These are phyloP conservation scores for Helminthosporium solani DNA, from an alignment of 2,329 filamentous ascomycete species.

Conservation along the genomic window DNA sequence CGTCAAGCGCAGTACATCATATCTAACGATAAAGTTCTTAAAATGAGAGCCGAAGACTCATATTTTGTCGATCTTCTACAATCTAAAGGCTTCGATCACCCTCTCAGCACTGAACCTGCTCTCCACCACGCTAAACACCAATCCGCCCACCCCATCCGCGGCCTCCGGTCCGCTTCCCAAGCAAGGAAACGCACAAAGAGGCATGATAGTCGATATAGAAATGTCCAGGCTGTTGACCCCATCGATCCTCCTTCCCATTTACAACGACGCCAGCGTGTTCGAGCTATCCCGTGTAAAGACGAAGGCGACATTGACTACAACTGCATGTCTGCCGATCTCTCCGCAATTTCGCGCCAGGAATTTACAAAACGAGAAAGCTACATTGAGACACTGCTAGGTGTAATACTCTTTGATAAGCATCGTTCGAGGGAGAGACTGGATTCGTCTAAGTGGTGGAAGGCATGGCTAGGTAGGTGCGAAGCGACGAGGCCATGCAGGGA, in stretches of 20 bases:
- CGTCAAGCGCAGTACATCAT: background rate
- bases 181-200: background rate
- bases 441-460: background rate
- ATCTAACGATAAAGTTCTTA: background rate
- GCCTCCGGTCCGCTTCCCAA: constrained; percentile 7
- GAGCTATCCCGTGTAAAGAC: background rate
- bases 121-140: background rate
- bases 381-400: background rate
- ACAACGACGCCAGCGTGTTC: background rate
- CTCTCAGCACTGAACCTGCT: too few relatives aligned
- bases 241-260: constrained; percentile 2
- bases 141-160: constrained; percentile 1
- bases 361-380: constrained; percentile 7
- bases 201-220: constrained; percentile 4
- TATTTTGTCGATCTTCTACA: too few relatives aligned
- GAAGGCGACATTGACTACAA: background rate
- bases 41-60: too few relatives aligned
- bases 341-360: background rate
- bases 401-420: background rate
- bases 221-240: constrained; percentile 1
- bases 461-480: background rate
- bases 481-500: background rate
- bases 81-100: too few relatives aligned
- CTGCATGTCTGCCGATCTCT: constrained; percentile 2
- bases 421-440: background rate